phyloP scores from a whole-genome alignment of 2,329 filamentous ascomycete genomes.

The Pseudocercospora ulei region DNA sequence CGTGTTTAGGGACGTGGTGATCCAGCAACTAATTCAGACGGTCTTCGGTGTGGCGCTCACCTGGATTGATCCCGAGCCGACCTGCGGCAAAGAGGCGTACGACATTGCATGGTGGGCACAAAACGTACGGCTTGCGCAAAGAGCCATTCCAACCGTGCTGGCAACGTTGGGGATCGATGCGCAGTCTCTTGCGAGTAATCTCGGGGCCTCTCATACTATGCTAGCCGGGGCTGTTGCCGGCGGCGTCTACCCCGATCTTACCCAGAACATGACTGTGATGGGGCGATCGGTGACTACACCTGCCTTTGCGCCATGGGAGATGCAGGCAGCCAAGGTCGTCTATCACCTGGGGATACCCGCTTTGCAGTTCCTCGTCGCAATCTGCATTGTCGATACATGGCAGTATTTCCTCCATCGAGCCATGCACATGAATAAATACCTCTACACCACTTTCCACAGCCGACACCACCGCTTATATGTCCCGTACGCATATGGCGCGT shows the following conservation, averaged over 20 bases:
- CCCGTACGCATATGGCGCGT: conserved; percentile 89
- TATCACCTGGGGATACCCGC: conserved; percentile 71
- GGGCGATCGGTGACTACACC: conserved; percentile 49
- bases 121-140: conserved; percentile 67
- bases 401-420: conserved; percentile 93
- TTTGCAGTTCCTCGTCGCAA: conserved; percentile 65
- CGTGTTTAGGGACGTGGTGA: conserved; percentile 77
- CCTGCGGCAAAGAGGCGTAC: conserved; percentile 68
- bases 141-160: conserved; percentile 63
- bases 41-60: conserved; percentile 58
- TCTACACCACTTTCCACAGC: conserved; percentile 89
- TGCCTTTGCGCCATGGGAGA: conserved; percentile 75
- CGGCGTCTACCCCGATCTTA: conserved; percentile 63
- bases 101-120: conserved; percentile 85
- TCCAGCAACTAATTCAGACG: conserved; percentile 87
- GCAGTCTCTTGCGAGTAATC: conserved; percentile 60
- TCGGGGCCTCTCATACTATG: conserved; percentile 60
- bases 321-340: conserved; percentile 60
- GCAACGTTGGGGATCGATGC: conserved; percentile 67
- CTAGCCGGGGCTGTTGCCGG: conserved; percentile 68
- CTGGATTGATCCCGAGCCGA: conserved; percentile 62
- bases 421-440: conserved; percentile 96
- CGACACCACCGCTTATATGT: conserved; percentile 95
- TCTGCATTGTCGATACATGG: conserved; percentile 83
- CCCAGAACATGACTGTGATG: conserved; percentile 48